Evolutionary conservation across 345 rosid genomes (phyloP).

Genomic region (Populus pruinosa): DNA sequence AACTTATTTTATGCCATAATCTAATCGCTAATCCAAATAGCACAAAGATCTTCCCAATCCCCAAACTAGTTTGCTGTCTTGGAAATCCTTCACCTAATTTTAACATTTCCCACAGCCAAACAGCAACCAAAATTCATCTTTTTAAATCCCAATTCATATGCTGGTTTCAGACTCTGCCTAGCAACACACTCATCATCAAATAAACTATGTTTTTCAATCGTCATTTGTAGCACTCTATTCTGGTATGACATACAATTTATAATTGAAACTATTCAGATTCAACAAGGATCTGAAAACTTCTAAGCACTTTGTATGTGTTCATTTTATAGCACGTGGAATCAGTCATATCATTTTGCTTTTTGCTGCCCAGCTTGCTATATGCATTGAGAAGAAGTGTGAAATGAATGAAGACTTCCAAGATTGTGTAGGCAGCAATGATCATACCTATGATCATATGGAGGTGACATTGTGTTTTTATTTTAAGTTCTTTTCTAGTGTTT

Average conservation of each 20-base stretch:
- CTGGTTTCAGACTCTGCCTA: neutral
- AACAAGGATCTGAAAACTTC: neutral
- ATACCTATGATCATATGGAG: conserved; percentile 34
- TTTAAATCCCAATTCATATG: neutral
- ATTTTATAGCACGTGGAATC: neutral
- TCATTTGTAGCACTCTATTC: neutral
- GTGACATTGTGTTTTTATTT: conserved; percentile 33
- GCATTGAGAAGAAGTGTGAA: conserved; percentile 84
- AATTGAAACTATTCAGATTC: neutral
- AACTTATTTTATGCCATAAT: too few species aligned
- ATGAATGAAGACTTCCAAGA: conserved; percentile 79
- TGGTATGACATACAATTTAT: neutral
- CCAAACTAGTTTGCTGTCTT: neutral
- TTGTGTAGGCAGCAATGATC: conserved; percentile 66
- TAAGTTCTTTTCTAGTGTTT: conserved; percentile 5
- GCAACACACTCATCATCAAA: too few species aligned
- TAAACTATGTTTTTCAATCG: neutral
- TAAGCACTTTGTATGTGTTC: neutral
- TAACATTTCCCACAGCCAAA: neutral
- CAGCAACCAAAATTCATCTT: neutral
- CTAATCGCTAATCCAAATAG: neutral
- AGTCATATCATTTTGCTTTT: conserved; percentile 19
- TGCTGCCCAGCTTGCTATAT: conserved; percentile 73
- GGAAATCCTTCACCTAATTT: neutral
- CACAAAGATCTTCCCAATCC: neutral